These are phyloP conservation scores for Aspergillus nanangensis DNA, from an alignment of 495 filamentous ascomycete species.

Conservation along the genomic window DNA sequence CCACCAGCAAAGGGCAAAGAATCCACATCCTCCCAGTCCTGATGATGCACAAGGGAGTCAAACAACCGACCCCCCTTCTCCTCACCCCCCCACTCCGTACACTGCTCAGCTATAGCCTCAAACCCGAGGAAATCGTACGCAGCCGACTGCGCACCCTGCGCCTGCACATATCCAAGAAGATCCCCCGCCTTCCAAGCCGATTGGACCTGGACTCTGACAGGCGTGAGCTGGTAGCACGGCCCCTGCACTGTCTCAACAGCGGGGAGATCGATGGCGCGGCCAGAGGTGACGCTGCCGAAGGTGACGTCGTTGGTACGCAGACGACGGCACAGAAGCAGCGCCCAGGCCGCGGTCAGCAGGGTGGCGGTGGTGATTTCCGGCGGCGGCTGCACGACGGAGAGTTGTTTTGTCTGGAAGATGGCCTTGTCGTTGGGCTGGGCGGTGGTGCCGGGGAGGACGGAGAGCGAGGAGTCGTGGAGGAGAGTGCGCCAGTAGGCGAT, in stretches of 20 bases:
- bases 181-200: conserved; percentile 28
- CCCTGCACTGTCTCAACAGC: conserved; percentile 42
- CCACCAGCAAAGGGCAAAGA: conserved; percentile 35
- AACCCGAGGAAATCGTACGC: conserved; percentile 29
- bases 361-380: conserved; percentile 52
- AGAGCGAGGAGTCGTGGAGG: conserved; percentile 47
- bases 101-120: conserved; percentile 22
- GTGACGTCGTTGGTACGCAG: conserved; percentile 46
- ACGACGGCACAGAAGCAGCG: conserved; percentile 50
- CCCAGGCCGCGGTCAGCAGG: conserved; percentile 60
- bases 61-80: conserved; percentile 13
- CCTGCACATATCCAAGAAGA: conserved; percentile 29
- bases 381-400: conserved; percentile 30
- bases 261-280: conserved; percentile 37
- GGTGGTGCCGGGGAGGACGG: conserved; percentile 24
- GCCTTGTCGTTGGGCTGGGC: not conserved
- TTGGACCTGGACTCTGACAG: conserved; percentile 28
- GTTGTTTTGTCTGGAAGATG: too few species aligned
- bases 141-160: conserved; percentile 25
- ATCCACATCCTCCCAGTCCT: conserved; percentile 26
- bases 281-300: conserved; percentile 57
- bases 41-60: conserved; percentile 34
- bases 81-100: conserved; percentile 21
- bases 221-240: conserved; percentile 37
- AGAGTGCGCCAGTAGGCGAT: conserved; percentile 49